Percentiles rank a stretch among this genome's conserved stretches.
Evolutionary conservation across 805 yeast genomes (phyloP).

Genomic region (Metschnikowia lochheadii): DNA sequence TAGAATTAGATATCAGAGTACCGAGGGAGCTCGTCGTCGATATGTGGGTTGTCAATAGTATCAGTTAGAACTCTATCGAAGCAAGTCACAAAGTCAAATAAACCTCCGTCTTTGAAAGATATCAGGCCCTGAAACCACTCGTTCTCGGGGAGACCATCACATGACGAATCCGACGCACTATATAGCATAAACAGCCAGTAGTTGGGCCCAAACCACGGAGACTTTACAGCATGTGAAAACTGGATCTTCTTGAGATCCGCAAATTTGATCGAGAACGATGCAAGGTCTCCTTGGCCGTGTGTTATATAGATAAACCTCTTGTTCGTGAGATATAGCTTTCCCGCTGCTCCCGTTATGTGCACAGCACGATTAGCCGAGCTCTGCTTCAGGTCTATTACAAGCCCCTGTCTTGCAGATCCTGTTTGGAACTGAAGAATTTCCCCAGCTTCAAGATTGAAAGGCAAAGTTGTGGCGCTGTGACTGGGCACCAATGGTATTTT

Average conservation of each 20-base stretch:
- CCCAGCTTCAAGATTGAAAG: conserved; percentile 15
- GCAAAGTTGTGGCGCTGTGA: conserved; percentile 4
- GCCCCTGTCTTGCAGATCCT: conserved; percentile 25
- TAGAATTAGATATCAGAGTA: conserved; percentile 21
- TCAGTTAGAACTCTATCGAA: conserved; percentile 34
- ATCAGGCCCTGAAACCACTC: conserved; percentile 36
- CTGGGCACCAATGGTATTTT: conserved; percentile 4
- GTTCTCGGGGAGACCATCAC: conserved; percentile 38
- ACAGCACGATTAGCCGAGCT: conserved; percentile 11
- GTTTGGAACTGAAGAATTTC: conserved; percentile 17
- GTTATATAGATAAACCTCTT: conserved; percentile 39
- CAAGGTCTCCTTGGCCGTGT: conserved; percentile 38
- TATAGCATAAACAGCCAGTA: conserved; percentile 43
- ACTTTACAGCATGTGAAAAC: conserved; percentile 37
- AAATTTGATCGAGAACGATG: conserved; percentile 38
- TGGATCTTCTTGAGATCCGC: conserved; percentile 24
- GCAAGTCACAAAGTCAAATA: conserved; percentile 35
- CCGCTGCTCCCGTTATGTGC: conserved; percentile 34
- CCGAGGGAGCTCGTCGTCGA: conserved; percentile 45
- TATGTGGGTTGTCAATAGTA: conserved; percentile 32
- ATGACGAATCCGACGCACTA: conserved; percentile 28
- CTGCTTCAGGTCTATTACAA: conserved; percentile 22
- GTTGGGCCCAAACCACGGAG: conserved; percentile 55
- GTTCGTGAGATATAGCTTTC: conserved; percentile 40
- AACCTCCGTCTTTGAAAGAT: conserved; percentile 47